These are phyloP conservation scores for Lavandula angustifolia DNA, from an alignment of 257 asterid species.

Conservation along the genomic window DNA sequence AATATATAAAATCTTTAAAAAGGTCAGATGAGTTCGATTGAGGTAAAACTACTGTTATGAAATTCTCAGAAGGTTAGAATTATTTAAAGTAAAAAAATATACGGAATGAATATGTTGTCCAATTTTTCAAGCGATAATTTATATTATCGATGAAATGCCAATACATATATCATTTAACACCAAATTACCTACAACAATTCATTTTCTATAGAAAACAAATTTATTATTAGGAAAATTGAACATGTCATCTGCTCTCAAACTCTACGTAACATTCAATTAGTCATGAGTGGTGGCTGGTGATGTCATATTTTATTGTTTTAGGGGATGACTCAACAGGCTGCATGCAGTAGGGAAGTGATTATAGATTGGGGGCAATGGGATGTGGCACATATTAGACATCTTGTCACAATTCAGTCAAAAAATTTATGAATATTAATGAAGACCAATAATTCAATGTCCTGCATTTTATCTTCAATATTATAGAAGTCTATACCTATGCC, in stretches of 20 bases:
- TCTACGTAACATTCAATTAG: neutral
- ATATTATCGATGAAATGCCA: no score
- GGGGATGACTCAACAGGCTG: constrained; percentile 30
- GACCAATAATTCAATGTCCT: constrained; percentile 12
- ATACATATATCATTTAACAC: no score
- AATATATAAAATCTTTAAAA: no score
- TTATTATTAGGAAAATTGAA: no score
- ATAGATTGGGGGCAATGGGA: constrained; percentile 20
- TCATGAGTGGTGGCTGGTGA: neutral
- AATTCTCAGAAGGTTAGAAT: neutral
- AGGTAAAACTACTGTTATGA: neutral
- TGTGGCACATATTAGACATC: constrained; percentile 23
- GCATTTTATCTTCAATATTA: neutral
- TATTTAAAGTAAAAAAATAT: no score
- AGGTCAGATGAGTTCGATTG: neutral
- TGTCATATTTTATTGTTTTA: neutral
- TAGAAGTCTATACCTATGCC: no score
- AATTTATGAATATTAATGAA: constrained; percentile 5
- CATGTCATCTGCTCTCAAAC: no score
- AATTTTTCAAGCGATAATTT: no score
- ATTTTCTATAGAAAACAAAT: no score
- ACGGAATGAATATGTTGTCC: no score
- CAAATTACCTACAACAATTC: no score
- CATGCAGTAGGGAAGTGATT: constrained; percentile 8
- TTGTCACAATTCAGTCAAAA: constrained; percentile 25